Base-by-base conservation (phyloP, 352 stramenopile species). In the Phytophthora constricta region DNA sequence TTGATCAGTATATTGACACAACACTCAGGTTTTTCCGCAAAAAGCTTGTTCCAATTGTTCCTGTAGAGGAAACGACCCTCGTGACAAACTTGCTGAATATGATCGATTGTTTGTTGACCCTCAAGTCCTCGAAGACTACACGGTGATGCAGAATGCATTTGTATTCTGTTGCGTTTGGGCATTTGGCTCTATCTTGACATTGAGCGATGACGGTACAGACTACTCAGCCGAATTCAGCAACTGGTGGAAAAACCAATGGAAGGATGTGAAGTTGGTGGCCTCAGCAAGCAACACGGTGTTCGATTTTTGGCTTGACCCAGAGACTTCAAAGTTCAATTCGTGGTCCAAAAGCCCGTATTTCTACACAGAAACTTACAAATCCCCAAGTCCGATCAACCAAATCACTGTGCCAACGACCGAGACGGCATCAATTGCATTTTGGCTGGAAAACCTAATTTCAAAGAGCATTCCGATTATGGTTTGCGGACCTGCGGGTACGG, bases 311-410 rank as follows among this genome's bases (percentile, higher is more conserved):
- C 89, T 99, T 14, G 92, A 99, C 61, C 89, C 93, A 0, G 89
- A 97, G 37, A 81, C 79, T 13, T 93, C 90, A 53, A 91, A 91
- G 52, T 98, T 99, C 70, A 97, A 95, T 34, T 92, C 90, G 28
- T 99, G 96, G 96, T 90, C 93, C 28, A 98, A 98, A 63, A 97
- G 86, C 31, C 96, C 96, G 28, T 98, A 98, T 68, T 98, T 99
- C 58, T 97, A 96, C 76, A 95, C 82, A 1, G 93, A 92, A 42
- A 92, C 85, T 33, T 96, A 96, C 71, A 85, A 90, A 28, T 93
- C 84, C 2, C 87, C 86, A 3, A 92, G 80, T 52, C 88, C 88
- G 20, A 96, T 96, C 53, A 96, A 94, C 62, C 88, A 96, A 48
- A 95, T 96, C 57, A 96, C 88, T 17, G 88, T 99, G 19, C 97